Conservation (phyloP, 1,284 basidiomycete species). For the Cerioporus squamosus region DNA sequence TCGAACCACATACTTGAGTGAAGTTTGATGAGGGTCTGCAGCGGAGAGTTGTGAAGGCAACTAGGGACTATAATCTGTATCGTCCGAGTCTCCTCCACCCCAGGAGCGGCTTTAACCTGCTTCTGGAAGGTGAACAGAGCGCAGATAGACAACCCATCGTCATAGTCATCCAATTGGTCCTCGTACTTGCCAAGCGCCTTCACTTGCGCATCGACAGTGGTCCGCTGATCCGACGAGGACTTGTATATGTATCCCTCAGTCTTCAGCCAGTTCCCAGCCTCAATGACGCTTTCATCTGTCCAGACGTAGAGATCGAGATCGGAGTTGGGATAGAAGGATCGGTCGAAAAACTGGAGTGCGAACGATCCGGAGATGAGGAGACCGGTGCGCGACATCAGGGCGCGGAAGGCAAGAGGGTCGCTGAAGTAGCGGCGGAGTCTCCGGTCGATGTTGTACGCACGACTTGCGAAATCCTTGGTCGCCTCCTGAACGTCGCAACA, state of each 20-base stretch:
- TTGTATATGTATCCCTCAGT: constrained; percentile 20
- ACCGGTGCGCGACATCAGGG: constrained; percentile 44
- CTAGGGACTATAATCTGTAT: constrained; percentile 1
- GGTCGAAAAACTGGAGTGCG: constrained; percentile 51
- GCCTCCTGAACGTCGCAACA: background rate
- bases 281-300: background rate
- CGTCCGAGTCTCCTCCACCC: background rate
- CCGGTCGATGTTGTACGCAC: constrained; percentile 27
- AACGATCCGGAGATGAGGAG: constrained; percentile 52
- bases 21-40: constrained; percentile 1
- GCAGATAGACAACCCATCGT: background rate
- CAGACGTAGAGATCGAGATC: constrained; percentile 53
- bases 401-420: constrained; percentile 43
- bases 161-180: background rate
- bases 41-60: background rate
- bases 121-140: constrained; percentile 1
- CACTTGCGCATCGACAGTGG: background rate
- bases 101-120: accelerated
- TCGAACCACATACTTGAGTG: constrained; percentile 3
- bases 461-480: background rate
- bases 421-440: constrained; percentile 24
- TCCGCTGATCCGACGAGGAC: constrained; percentile 13
- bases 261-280: constrained; percentile 21
- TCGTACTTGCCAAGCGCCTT: background rate
- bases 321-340: constrained; percentile 44